Base-by-base conservation (phyloP, 176 grass and related monocot genomes). In the Carex scoparia region DNA sequence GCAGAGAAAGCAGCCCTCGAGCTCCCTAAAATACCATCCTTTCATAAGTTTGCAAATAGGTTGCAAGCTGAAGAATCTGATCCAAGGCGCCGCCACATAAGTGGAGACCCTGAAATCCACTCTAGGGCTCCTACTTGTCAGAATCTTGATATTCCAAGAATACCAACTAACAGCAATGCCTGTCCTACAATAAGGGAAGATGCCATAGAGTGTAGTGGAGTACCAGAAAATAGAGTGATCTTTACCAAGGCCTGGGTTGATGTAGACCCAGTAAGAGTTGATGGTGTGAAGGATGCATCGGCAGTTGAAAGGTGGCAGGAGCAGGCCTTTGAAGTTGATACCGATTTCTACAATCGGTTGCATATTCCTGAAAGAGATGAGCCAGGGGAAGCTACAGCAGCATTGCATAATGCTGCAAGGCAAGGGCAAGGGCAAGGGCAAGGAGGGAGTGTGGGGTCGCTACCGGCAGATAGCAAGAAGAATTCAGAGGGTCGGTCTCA, bases 1-100 rank as follows among this genome's bases (percentile, higher is more conserved):
- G 93, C 91, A 80, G 96, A 88, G 90, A 90, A 85, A 85, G 87
- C 85, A 81, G 87, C 82, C 72, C 88, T 82, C 13, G 90, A 99
- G 63, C 96, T 99, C 80, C 96, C 96, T 61, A 95, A 99, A 85
- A 99, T 99, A 90, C 96, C 91, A 77, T 95, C 96, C 81, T 99
- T 99, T 51, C 86, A 95, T 35, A 87, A 88, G 86, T 99, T 99
- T 89, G 93, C 90, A 54, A 88, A 94, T 84, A 91, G 93, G 84
- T 82, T 89, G 61, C 85, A 95, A 75, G 68, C 89, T 72, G 95
- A 98, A 28, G 93, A 95, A 86, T 86, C 90, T 57, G 90, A 92
- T 90, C 73, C 88, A 79, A 99, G 88, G 72, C 93, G 88, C 79
- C 93, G 83, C 81, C 74, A 35, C 76, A 85, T 80, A 86, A 90